These are phyloP conservation scores for Linnemannia schmuckeri DNA, from an alignment of 192 early-diverging fungal genomes.

Conservation along the genomic window DNA sequence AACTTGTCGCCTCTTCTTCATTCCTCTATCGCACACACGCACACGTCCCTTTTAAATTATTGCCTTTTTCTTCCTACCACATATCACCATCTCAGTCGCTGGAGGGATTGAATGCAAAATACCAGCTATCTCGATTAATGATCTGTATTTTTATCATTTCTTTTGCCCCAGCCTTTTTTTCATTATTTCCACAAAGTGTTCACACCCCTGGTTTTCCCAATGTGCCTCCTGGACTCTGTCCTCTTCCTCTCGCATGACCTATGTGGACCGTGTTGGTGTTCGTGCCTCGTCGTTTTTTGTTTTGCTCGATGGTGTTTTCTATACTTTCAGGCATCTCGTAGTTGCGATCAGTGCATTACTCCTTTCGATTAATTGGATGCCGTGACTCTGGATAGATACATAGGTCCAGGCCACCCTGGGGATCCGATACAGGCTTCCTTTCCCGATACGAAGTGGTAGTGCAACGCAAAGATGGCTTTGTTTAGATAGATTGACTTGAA, in stretches of 20 bases:
- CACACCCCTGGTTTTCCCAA: neutral
- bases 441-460: too few species aligned
- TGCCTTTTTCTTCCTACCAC: neutral
- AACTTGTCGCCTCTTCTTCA: too few species aligned
- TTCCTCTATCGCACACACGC: too few species aligned
- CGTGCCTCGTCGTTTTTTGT: neutral
- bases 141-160: neutral
- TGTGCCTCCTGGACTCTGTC: neutral
- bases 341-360: too few species aligned
- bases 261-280: neutral
- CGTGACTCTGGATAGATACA: too few species aligned
- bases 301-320: neutral
- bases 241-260: neutral
- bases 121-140: neutral
- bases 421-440: too few species aligned
- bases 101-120: neutral
- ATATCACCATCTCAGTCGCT: neutral
- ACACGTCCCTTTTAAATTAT: neutral
- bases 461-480: too few species aligned
- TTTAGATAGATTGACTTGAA: too few species aligned
- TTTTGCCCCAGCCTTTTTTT: constrained; percentile 3
- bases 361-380: too few species aligned
- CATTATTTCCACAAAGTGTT: neutral
- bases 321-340: neutral
- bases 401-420: too few species aligned